Percentiles rank a stretch among this genome's conserved stretches.
Conservation (phyloP, 441 rosid species). For the Aquilaria agallochum region DNA sequence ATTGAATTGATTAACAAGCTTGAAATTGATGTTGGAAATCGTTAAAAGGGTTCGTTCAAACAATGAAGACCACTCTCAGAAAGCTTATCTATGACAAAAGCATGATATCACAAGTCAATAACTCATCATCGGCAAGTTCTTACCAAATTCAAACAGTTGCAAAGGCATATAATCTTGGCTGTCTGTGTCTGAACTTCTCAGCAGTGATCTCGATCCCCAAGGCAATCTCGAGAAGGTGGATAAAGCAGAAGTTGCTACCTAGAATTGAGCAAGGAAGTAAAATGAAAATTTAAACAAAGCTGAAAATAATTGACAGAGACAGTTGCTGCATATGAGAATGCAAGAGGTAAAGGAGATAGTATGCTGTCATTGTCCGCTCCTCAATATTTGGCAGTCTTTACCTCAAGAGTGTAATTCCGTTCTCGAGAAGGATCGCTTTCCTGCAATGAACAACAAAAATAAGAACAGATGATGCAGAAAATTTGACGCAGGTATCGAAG, state of each 20-base stretch:
- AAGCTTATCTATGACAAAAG: no score
- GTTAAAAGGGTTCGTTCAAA: background rate
- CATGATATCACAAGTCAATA: background rate
- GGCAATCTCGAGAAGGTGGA: constrained; percentile 68
- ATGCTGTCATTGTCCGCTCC: background rate
- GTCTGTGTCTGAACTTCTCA: constrained; percentile 13
- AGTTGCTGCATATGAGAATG: background rate
- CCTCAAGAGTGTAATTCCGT: constrained; percentile 67
- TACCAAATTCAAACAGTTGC: constrained; percentile 83
- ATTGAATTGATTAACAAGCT: constrained; percentile 1
- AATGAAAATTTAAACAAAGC: constrained; percentile 3
- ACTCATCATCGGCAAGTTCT: constrained; percentile 1
- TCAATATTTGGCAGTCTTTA: constrained; percentile 9
- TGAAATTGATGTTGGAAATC: no score
- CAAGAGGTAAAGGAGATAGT: background rate
- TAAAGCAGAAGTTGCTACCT: constrained; percentile 63
- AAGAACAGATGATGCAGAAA: no score
- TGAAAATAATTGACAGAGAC: background rate
- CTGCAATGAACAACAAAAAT: constrained; percentile 30
- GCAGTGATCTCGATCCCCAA: constrained; percentile 66
- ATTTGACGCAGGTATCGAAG: no score
- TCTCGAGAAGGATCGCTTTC: constrained; percentile 71
- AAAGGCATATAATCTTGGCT: constrained; percentile 33
- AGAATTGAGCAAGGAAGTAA: constrained; percentile 8
- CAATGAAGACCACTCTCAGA: background rate